A percentile compares a stretch with the other conserved stretches of the same genome.
Conservation (phyloP, 306 rosid genomes). For the Ormosia emarginata region DNA sequence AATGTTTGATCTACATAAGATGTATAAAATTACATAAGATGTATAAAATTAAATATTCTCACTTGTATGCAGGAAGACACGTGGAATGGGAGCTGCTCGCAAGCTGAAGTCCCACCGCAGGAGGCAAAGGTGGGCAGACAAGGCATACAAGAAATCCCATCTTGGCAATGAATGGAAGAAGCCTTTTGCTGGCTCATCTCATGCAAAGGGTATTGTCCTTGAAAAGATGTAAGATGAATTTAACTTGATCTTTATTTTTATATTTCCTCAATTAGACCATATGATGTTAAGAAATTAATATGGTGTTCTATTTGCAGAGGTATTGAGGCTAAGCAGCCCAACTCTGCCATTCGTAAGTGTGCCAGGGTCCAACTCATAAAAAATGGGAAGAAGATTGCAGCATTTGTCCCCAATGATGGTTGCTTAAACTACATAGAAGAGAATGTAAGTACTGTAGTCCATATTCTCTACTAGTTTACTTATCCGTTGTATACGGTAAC, state of each 20-base stretch:
- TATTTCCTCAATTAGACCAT: not conserved
- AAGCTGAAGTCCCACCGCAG: slow-evolving; percentile 75
- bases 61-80: slow-evolving; percentile 52
- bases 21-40: not conserved
- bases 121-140: slow-evolving; percentile 79
- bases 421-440: slow-evolving; percentile 78
- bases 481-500: not conserved
- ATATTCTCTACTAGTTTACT: not conserved
- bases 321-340: slow-evolving; percentile 88
- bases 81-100: slow-evolving; percentile 87
- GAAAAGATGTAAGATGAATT: slow-evolving; percentile 63
- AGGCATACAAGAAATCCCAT: slow-evolving; percentile 72
- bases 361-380: slow-evolving; percentile 83
- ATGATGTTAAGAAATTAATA: not conserved
- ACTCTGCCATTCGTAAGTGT: slow-evolving; percentile 87
- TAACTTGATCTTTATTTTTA: not conserved
- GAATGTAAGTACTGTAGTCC: slow-evolving; percentile 41
- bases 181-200: slow-evolving; percentile 88
- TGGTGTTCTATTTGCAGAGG: slow-evolving; percentile 44
- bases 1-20: not conserved
- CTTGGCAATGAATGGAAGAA: slow-evolving; percentile 92
- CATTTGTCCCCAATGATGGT: slow-evolving; percentile 84
- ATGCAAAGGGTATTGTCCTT: slow-evolving; percentile 80
- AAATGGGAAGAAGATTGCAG: slow-evolving; percentile 86
- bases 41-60: not conserved